These are phyloP conservation scores for Alternaria sp. DNA, from an alignment of 2,329 filamentous ascomycete genomes.

Conservation along the genomic window DNA sequence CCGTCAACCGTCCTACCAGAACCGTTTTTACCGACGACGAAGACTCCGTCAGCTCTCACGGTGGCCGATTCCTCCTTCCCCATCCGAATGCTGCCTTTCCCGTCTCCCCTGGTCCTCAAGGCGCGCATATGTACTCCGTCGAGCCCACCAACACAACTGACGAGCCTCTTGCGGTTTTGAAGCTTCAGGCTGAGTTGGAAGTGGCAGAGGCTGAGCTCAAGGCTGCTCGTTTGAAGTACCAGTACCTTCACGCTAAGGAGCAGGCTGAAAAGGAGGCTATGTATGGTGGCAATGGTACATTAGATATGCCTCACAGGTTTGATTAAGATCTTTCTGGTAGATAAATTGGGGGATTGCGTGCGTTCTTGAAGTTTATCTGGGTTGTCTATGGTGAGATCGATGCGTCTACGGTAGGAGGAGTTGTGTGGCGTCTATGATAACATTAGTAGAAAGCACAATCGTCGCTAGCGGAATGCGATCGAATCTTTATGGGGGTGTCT, in stretches of 20 bases:
- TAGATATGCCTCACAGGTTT: conserved; percentile 2
- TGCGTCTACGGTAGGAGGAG: neutral
- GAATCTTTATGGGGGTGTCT: neutral
- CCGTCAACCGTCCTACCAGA: conserved; percentile 5
- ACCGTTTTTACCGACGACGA: conserved; percentile 27
- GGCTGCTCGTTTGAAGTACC: conserved; percentile 34
- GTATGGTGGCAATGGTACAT: conserved; percentile 5
- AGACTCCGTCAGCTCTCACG: conserved; percentile 9
- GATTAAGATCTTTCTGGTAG: conserved; percentile 3
- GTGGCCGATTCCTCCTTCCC: conserved; percentile 6
- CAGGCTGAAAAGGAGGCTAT: conserved; percentile 19
- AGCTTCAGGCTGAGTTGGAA: conserved; percentile 42
- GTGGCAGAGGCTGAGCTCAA: conserved; percentile 47
- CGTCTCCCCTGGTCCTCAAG: conserved; percentile 18
- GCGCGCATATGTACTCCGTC: conserved; percentile 8
- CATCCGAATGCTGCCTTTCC: conserved; percentile 21
- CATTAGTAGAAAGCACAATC: neutral
- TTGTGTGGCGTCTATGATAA: neutral
- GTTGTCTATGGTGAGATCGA: neutral
- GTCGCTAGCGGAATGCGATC: neutral
- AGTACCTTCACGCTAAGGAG: conserved; percentile 35
- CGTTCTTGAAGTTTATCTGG: neutral
- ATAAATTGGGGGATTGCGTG: neutral
- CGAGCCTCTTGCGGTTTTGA: conserved; percentile 35
- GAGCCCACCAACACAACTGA: conserved; percentile 20